These are phyloP conservation scores for Penicillium coffeae DNA, from an alignment of 495 filamentous ascomycete genomes.

Conservation along the genomic window DNA sequence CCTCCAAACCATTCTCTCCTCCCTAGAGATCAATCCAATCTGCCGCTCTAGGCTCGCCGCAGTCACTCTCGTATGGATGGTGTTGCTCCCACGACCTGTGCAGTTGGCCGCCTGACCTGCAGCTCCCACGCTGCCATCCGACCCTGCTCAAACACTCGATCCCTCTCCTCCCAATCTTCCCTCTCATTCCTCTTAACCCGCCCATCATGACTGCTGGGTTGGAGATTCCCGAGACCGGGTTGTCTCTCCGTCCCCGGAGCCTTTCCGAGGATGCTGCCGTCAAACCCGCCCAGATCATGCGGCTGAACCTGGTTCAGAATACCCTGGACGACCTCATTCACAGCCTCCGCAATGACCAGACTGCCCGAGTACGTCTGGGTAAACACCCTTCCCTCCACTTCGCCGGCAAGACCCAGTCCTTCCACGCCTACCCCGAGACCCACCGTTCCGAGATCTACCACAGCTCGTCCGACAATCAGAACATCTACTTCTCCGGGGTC, in stretches of 20 bases:
- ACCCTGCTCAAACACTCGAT: constrained; percentile 28
- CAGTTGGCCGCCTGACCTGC: constrained; percentile 45
- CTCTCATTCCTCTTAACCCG: constrained; percentile 7
- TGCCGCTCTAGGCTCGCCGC: constrained; percentile 12
- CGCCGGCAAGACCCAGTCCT: constrained; percentile 48
- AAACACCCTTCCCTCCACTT: constrained; percentile 50
- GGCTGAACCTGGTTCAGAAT: constrained; percentile 59
- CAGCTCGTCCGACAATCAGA: constrained; percentile 31
- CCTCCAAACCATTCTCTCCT: constrained; percentile 1
- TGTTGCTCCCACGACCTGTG: constrained; percentile 32
- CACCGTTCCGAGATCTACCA: constrained; percentile 53
- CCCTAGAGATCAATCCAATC: not conserved
- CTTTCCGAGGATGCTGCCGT: constrained; percentile 27
- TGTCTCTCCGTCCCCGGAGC: constrained; percentile 42
- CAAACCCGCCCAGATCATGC: constrained; percentile 53
- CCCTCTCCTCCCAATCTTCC: constrained; percentile 8
- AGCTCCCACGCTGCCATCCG: constrained; percentile 43
- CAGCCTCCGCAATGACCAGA: constrained; percentile 58
- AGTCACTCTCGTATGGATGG: constrained; percentile 37
- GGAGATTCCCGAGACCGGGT: constrained; percentile 44
- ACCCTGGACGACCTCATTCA: constrained; percentile 69
- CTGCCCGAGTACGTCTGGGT: constrained; percentile 47
- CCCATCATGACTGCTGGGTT: constrained; percentile 39
- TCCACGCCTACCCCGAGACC: constrained; percentile 45
- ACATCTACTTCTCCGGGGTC: constrained; percentile 50